Conservation (phyloP, 176 grass and related monocot genomes). For the Paspalum notatum region DNA sequence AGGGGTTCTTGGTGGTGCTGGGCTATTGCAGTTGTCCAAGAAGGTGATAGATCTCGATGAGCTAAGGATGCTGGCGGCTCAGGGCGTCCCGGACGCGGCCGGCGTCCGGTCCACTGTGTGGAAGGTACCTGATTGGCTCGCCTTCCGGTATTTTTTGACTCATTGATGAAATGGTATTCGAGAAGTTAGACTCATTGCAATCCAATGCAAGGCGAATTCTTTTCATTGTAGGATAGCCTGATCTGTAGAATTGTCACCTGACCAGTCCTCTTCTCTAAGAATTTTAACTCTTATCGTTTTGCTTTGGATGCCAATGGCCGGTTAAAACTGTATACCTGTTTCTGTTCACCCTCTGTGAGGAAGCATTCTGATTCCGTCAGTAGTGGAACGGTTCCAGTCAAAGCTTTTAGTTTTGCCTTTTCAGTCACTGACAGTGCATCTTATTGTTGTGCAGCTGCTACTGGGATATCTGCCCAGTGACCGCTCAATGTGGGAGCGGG, state of each 20-base stretch:
- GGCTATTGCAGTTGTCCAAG: slow-evolving; percentile 67
- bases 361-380: slow-evolving; percentile 11
- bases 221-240: neutral
- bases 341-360: slow-evolving; percentile 9
- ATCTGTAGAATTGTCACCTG: neutral
- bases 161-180: neutral
- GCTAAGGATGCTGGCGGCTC: slow-evolving; percentile 63
- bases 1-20: neutral
- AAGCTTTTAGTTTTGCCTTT: slow-evolving; percentile 32
- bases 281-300: slow-evolving; percentile 3
- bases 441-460: slow-evolving; percentile 65
- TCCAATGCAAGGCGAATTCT: neutral
- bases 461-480: slow-evolving; percentile 79
- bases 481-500: slow-evolving; percentile 65
- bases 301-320: slow-evolving; percentile 3
- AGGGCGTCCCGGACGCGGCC: slow-evolving; percentile 77
- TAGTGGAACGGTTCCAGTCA: slow-evolving; percentile 29
- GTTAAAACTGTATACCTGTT: slow-evolving; percentile 8
- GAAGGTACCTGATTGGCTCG: slow-evolving; percentile 58
- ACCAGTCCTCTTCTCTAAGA: neutral
- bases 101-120: slow-evolving; percentile 74
- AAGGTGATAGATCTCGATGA: slow-evolving; percentile 84
- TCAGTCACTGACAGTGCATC: slow-evolving; percentile 22
- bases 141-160: neutral
- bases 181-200: neutral